Evolutionary conservation across 139 green algal genomes (phyloP), one percentile per base, ranked within the genome.

Genomic region (Axilococcus clingmanii): DNA sequence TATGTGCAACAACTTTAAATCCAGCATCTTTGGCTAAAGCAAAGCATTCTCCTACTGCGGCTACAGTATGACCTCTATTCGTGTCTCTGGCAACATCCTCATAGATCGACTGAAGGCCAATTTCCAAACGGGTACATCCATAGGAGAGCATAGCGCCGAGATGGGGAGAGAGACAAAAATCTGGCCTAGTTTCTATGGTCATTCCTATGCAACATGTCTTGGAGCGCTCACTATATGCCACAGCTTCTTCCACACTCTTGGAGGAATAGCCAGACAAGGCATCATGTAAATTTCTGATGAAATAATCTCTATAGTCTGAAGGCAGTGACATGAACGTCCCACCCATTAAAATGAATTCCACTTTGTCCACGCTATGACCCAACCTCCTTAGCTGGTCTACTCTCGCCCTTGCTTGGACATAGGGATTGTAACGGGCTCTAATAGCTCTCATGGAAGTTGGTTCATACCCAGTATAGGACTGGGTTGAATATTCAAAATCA

Each of bases 281-380:
- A 58, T 98, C 91, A 66, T 98, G 91, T 63, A 98, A 75, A 63
- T 86, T 86, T 52, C 91, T 66, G 9, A 96, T 67, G 64, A 98
- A 98, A 74, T 88, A 96, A 72, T 97, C 89, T 4, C 91, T 75
- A 65, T 98, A 98, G 22, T 97, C 91, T 17, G 55, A 25, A 4
- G 89, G 89, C 47, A 98, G 68, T 5, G 74, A 89, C 91, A 98
- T 97, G 74, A 98, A 98, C 32, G 91, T 98, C 42, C 91, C 91
- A n/a, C 91, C 89, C 91, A 98, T 98, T 2, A 98, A 71, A 58
- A 98, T 95, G 74, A 89, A 98, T 77, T 98, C 91, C 20, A 95
- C 88, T 77, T 98, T 98, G 75, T 98, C 91, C 24, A 96, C 90
- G 4, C 57, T 77, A 69, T 98, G 91, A 1, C 91, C 91, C 36